Evolutionary conservation across 352 stramenopile genomes (phyloP), one percentile per base, ranked within the genome.

Genomic region (Pythium rishiriense): DNA sequence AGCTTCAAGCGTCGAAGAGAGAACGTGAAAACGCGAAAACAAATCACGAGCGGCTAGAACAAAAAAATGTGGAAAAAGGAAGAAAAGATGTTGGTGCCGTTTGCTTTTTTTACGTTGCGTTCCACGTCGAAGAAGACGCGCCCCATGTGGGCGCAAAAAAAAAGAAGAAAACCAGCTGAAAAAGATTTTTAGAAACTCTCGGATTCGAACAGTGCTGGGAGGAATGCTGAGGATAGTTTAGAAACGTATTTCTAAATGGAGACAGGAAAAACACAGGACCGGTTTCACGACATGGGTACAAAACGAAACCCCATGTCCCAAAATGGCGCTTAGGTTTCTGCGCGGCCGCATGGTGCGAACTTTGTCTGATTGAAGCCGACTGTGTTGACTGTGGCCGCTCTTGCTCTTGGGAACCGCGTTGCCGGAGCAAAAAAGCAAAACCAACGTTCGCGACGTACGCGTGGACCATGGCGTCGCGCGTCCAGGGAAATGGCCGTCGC

Each of bases 391-490:
- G n/a, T n/a, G n/a, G n/a, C n/a, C n/a, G n/a, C n/a, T n/a, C n/a
- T n/a, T n/a, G n/a, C n/a, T n/a, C n/a, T n/a, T n/a, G n/a, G n/a
- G n/a, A n/a, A n/a, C n/a, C n/a, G n/a, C n/a, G n/a, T n/a, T n/a
- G n/a, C n/a, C 37, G 37, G 14, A 1, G 15, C 37, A 39, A 39
- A 39, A 29, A 21, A 29, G 41, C 14, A 22, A 52, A 61, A 52
- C 43, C 25, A 35, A 48, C 52, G 35, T 11, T 26, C 24, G 3
- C 29, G n/a, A n/a, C n/a, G 15, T n/a, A 47, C 19, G 7, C 37
- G 4, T 17, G n/a, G n/a, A 49, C 15, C 4, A 78, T 78, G 70
- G 69, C 70, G 28, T 78, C 69, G 73, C 73, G 73, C 33, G 59
- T 67, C 51, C 73, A 75, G 47, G 62, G 47, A 9, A 65, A 67